These are phyloP conservation scores for Rosa multiflora DNA, from an alignment of 306 rosid genomes.

Conservation along the genomic window DNA sequence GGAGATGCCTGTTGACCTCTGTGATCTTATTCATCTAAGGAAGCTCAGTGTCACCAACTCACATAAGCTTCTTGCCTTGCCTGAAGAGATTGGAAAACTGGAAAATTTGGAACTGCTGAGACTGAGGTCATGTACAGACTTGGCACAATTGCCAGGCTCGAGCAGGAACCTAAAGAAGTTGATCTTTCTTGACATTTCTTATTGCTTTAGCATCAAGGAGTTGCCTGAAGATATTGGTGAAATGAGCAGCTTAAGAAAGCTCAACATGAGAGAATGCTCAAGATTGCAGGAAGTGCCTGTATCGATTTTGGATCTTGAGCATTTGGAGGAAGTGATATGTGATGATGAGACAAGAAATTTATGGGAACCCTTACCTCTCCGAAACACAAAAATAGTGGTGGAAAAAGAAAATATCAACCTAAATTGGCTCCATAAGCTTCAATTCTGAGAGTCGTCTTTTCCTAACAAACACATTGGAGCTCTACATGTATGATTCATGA, in stretches of 20 bases:
- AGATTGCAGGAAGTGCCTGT: no score
- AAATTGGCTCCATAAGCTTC: no score
- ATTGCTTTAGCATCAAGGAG: constrained; percentile 36
- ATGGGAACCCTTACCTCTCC: no score
- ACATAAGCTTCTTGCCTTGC: constrained; percentile 46
- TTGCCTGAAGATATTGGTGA: constrained; percentile 52
- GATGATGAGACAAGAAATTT: no score
- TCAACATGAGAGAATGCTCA: no score
- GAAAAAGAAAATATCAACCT: no score
- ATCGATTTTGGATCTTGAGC: no score
- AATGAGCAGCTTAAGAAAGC: constrained; percentile 30
- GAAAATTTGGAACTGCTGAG: constrained; percentile 44
- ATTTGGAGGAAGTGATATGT: no score
- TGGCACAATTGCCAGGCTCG: constrained; percentile 44
- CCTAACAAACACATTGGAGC: no score
- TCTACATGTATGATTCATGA: no score
- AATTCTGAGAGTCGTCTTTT: no score
- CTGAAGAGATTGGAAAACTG: constrained; percentile 37
- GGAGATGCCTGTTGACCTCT: constrained; percentile 38
- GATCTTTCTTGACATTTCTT: constrained; percentile 47
- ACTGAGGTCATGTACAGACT: constrained; percentile 45
- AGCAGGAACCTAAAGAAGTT: constrained; percentile 28
- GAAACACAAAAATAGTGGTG: no score
- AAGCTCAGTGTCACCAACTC: constrained; percentile 60
- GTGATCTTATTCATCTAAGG: constrained; percentile 33